Conservation (phyloP, 306 rosid genomes). For the Cucurbita ficifolia region DNA sequence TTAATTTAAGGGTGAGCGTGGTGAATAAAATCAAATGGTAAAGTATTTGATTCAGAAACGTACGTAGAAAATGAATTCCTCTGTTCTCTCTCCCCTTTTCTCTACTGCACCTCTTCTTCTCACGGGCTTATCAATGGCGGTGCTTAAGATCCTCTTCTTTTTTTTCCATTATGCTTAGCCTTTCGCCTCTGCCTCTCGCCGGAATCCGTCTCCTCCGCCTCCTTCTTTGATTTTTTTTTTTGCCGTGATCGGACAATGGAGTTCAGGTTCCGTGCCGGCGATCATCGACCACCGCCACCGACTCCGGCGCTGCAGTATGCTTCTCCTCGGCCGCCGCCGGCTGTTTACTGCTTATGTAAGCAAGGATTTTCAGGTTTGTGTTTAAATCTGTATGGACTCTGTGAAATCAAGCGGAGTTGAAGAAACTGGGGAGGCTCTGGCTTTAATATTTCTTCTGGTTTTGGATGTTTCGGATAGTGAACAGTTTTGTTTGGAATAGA, state of each 20-base stretch:
- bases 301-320: not conserved
- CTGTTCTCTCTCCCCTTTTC: not conserved
- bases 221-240: too few relatives aligned
- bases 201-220: not conserved
- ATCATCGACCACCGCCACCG: not conserved
- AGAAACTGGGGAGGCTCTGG: not conserved
- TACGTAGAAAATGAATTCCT: not conserved
- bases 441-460: not conserved
- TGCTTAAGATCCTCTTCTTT: not conserved
- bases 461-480: not conserved
- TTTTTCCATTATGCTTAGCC: not conserved
- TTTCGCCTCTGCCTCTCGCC: not conserved
- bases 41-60: not conserved
- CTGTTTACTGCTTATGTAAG: not conserved
- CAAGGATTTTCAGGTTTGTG: not conserved
- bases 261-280: slow-evolving; percentile 6
- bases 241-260: not conserved
- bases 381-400: not conserved
- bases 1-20: not conserved
- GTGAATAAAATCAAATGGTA: not conserved
- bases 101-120: not conserved
- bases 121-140: not conserved
- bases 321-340: not conserved
- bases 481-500: not conserved
- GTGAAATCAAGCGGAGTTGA: not conserved